Evolutionary conservation across 306 rosid species (phyloP).

Genomic region (Potentilla sterilis): DNA sequence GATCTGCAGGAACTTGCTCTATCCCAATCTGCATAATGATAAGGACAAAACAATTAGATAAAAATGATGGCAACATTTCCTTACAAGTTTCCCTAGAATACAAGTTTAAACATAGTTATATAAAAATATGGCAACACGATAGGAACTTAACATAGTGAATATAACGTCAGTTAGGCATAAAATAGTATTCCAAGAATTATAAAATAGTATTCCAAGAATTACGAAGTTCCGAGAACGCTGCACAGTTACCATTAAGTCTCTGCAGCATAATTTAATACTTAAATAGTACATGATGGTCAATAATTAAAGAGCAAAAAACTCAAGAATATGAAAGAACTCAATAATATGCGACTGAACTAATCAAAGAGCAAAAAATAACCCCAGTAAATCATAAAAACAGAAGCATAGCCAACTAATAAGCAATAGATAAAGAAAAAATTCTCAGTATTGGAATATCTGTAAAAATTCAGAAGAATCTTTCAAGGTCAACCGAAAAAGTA

Average conservation of each 20-base stretch:
- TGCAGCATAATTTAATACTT: neutral
- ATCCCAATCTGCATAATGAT: conserved; percentile 70
- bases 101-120: neutral
- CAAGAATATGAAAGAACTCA: neutral
- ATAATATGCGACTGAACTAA: neutral
- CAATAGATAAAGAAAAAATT: neutral
- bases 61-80: conserved; percentile 14
- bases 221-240: neutral
- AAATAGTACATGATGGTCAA: neutral
- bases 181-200: no score
- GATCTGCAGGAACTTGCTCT: conserved; percentile 53
- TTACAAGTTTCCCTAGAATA: neutral
- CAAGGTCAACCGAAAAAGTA: neutral
- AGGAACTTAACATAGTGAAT: neutral
- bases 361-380: neutral
- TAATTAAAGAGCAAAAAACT: no score
- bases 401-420: neutral
- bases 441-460: neutral
- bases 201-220: no score
- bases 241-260: neutral
- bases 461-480: neutral
- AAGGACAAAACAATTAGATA: conserved; percentile 23
- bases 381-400: neutral
- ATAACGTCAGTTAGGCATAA: no score
- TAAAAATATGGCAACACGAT: neutral